Evolutionary conservation across 1,284 basidiomycete genomes (phyloP).

Genomic region (Phlebopus sp.): DNA sequence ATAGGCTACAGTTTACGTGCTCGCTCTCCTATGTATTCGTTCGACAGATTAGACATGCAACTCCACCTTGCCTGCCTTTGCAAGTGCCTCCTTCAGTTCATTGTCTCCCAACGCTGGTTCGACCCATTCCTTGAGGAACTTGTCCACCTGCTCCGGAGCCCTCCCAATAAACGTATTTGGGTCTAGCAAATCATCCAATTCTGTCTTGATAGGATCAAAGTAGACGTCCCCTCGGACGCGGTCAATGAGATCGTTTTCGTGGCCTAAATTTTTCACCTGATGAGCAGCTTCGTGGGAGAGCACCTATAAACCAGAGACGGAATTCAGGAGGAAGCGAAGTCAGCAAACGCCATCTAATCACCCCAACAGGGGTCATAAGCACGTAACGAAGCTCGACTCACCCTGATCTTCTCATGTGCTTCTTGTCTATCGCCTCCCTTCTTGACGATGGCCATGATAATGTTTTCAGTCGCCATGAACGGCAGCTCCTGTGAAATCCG

Average conservation of each 20-base stretch:
- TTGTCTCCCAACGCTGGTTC: constrained; percentile 74
- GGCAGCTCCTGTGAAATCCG: constrained; percentile 94
- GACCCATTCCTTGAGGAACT: constrained; percentile 88
- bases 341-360: constrained; percentile 15
- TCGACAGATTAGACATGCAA: constrained; percentile 41
- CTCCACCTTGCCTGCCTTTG: constrained; percentile 46
- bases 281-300: constrained; percentile 95
- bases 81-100: constrained; percentile 62
- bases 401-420: constrained; percentile 95
- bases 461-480: constrained; percentile 99
- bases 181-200: constrained; percentile 72
- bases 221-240: constrained; percentile 70
- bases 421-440: constrained; percentile 93
- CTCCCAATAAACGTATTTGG: constrained; percentile 87
- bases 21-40: background rate
- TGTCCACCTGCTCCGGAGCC: constrained; percentile 91
- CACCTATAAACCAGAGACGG: constrained; percentile 44
- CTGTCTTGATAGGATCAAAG: constrained; percentile 60
- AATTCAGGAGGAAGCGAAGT: constrained; percentile 18
- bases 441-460: constrained; percentile 99
- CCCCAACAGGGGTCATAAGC: constrained; percentile 4
- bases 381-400: constrained; percentile 35
- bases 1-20: background rate
- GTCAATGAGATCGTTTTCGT: constrained; percentile 95
- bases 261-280: constrained; percentile 93